A percentile compares a stretch with the other conserved stretches of the same genome.
Evolutionary conservation across 2,329 filamentous ascomycete genomes (phyloP).

Genomic region (Ophiosphaerella korrae): DNA sequence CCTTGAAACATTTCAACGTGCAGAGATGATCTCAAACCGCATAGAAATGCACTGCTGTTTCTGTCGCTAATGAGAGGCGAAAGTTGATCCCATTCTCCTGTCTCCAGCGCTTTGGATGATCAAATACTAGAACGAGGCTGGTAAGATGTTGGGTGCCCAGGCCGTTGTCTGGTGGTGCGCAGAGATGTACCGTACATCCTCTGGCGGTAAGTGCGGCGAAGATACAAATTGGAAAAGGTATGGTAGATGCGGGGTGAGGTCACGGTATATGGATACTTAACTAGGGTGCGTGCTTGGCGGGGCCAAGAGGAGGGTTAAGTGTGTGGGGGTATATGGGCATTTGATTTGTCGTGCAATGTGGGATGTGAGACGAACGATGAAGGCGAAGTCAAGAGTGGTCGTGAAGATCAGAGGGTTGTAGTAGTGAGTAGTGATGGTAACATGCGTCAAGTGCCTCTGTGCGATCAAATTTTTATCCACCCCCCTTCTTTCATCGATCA

Average conservation of each 20-base stretch:
- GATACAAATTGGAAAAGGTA: not conserved
- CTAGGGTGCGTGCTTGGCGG: conserved; percentile 4
- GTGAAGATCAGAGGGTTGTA: not conserved
- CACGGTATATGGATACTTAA: conserved; percentile 15
- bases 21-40: no score
- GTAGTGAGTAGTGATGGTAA: not conserved
- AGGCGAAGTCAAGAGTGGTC: not conserved
- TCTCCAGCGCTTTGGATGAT: no score
- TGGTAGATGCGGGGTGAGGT: conserved; percentile 32
- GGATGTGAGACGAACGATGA: not conserved
- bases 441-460: not conserved
- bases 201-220: conserved; percentile 10
- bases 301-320: not conserved
- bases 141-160: no score
- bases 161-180: not conserved
- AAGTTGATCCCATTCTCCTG: no score
- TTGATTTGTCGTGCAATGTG: not conserved
- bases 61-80: no score
- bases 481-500: not conserved
- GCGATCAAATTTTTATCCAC: not conserved
- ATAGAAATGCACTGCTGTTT: no score
- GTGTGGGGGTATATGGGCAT: conserved; percentile 11
- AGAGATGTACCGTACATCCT: not conserved
- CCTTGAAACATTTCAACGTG: no score
- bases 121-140: no score